Evolutionary conservation across 2,329 filamentous ascomycete genomes (phyloP).

Genomic region (Fusarium chuoi): DNA sequence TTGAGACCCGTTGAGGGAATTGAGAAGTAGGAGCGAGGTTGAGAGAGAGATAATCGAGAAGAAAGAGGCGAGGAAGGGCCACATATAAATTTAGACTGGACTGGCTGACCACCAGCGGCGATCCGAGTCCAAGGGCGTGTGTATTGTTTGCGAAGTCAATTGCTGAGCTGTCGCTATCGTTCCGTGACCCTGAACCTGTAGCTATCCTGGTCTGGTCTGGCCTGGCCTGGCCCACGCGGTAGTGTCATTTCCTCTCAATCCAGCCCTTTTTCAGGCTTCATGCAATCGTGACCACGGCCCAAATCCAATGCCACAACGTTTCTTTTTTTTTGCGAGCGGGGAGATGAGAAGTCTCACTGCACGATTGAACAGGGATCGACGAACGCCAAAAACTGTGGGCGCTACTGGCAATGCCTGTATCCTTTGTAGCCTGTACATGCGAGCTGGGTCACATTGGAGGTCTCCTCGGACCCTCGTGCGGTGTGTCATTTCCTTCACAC

Average conservation of each 20-base stretch:
- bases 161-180: not conserved
- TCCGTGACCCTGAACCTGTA: not conserved
- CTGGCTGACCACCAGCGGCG: slow-evolving; percentile 27
- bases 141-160: slow-evolving; percentile 1
- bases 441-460: not conserved
- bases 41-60: not conserved
- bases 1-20: slow-evolving; percentile 10
- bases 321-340: not conserved
- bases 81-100: slow-evolving; percentile 39
- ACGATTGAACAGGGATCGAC: slow-evolving; percentile 24
- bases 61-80: slow-evolving; percentile 34
- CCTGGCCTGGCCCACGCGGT: slow-evolving; percentile 20
- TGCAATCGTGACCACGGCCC: not conserved
- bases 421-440: not conserved
- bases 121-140: slow-evolving; percentile 23
- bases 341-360: slow-evolving; percentile 4
- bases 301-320: not conserved
- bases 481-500: slow-evolving; percentile 9
- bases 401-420: not conserved
- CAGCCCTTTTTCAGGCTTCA: slow-evolving; percentile 16
- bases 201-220: slow-evolving; percentile 5
- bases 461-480: slow-evolving; percentile 23
- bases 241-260: not conserved
- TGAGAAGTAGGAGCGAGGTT: slow-evolving; percentile 11
- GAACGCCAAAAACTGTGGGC: slow-evolving; percentile 30